phyloP scores from a whole-genome alignment of 2,329 filamentous ascomycete genomes.

The Pseudopyrenochaeta lycopersici region DNA sequence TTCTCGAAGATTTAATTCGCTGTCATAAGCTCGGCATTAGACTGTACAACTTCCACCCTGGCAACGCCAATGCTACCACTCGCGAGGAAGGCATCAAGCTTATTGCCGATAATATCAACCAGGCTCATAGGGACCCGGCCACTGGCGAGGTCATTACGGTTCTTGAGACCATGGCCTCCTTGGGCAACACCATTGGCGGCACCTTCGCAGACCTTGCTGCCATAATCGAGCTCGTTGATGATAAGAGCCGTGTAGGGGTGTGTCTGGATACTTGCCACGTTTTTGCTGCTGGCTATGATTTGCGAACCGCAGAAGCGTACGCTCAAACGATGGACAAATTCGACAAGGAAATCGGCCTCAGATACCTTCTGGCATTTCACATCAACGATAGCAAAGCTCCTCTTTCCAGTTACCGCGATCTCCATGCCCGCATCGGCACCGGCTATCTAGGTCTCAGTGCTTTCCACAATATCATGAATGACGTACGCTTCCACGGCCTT shows the following conservation, averaged over 20 bases:
- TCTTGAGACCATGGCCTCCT: constrained; percentile 93
- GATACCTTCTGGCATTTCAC: constrained; percentile 86
- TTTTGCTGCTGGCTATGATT: constrained; percentile 92
- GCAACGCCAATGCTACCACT: constrained; percentile 74
- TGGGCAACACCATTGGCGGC: constrained; percentile 84
- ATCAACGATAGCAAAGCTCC: constrained; percentile 97
- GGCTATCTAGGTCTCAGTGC: constrained; percentile 90
- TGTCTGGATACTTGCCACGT: constrained; percentile 97
- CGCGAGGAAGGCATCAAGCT: constrained; percentile 76
- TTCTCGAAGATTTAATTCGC: constrained; percentile 85
- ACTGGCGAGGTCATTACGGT: constrained; percentile 82
- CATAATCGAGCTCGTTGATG: constrained; percentile 80
- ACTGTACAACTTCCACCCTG: constrained; percentile 98
- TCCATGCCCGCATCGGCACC: constrained; percentile 96
- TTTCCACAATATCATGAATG: constrained; percentile 92
- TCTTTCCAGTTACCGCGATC: constrained; percentile 79
- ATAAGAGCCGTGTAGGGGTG: constrained; percentile 87
- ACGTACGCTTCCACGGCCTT: constrained; percentile 75
- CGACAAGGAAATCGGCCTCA: constrained; percentile 76
- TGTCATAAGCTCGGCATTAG: constrained; percentile 87
- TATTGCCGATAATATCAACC: constrained; percentile 84
- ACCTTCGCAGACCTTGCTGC: constrained; percentile 86
- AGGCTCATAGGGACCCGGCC: constrained; percentile 72
- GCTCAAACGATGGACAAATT: constrained; percentile 77
- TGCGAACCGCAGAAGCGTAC: constrained; percentile 79